phyloP scores from a whole-genome alignment of 2,329 filamentous ascomycete genomes.

The Ophiocordyceps polyrhachis-furcata region DNA sequence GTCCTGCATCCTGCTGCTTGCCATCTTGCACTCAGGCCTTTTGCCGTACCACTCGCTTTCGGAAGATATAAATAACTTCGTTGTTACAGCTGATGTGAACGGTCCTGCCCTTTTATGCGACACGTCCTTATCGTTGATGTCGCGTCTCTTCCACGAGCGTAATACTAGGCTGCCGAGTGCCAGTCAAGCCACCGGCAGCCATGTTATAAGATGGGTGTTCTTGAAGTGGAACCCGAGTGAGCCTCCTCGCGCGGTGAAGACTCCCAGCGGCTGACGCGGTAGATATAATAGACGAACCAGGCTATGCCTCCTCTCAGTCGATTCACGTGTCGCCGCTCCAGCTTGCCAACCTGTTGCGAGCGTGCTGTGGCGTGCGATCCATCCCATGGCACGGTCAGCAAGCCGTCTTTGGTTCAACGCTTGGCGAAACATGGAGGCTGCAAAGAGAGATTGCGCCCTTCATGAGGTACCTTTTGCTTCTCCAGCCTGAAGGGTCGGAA shows the following conservation, averaged over 20 bases:
- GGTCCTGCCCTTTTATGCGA: conserved; percentile 68
- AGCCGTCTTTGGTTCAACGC: conserved; percentile 24
- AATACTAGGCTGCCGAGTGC: conserved; percentile 50
- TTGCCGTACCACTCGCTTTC: conserved; percentile 48
- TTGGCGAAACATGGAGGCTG: conserved; percentile 28
- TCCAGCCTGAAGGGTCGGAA: conserved; percentile 14
- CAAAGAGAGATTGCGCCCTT: conserved; percentile 24
- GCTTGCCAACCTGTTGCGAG: conserved; percentile 48
- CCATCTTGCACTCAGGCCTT: conserved; percentile 47
- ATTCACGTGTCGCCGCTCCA: conserved; percentile 45
- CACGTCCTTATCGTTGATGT: conserved; percentile 56
- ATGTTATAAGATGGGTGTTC: conserved; percentile 66
- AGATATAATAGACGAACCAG: conserved; percentile 36
- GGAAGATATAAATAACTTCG: conserved; percentile 52
- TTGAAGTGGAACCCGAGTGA: conserved; percentile 67
- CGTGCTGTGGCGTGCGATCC: conserved; percentile 39
- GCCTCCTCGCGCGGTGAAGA: conserved; percentile 40
- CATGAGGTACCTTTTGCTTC: conserved; percentile 35
- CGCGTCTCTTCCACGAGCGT: conserved; percentile 44
- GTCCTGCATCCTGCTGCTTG: conserved; percentile 53
- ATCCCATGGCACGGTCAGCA: conserved; percentile 13
- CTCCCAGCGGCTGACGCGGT: background rate
- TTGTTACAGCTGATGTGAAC: conserved; percentile 61
- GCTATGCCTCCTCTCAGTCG: conserved; percentile 46
- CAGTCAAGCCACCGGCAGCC: conserved; percentile 47